phyloP scores from a whole-genome alignment of 208 protist species.

The Leishmania major region DNA sequence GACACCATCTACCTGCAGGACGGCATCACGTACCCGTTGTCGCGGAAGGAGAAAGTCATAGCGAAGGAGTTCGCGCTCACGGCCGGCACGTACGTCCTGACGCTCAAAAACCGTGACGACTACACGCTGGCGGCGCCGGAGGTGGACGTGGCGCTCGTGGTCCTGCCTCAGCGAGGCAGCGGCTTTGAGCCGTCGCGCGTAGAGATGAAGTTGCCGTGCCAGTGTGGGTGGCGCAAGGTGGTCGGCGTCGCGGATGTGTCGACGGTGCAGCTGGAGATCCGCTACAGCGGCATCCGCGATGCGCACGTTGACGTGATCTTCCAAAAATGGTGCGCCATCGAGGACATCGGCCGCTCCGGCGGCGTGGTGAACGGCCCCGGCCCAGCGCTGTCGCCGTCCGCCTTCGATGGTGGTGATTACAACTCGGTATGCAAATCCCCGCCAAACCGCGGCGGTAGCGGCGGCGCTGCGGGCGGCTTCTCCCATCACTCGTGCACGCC shows the following conservation, averaged over 20 bases:
- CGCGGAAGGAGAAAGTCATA: conserved; percentile 49
- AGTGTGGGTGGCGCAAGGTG: conserved; percentile 65
- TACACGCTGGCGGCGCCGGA: conserved; percentile 72
- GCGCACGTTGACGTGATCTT: conserved; percentile 74
- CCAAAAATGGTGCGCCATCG: conserved; percentile 43
- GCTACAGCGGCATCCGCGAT: conserved; percentile 62
- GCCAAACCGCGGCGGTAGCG: conserved; percentile 3
- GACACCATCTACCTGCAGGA: conserved; percentile 57
- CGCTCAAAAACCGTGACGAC: conserved; percentile 74
- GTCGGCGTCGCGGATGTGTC: conserved; percentile 52
- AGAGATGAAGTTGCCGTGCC: conserved; percentile 49
- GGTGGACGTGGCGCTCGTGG: conserved; percentile 43
- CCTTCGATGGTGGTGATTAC: conserved; percentile 22
- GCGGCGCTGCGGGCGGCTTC: background rate
- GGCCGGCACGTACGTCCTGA: conserved; percentile 74
- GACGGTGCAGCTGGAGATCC: conserved; percentile 47
- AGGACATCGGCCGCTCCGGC: conserved; percentile 12
- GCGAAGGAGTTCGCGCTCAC: conserved; percentile 43
- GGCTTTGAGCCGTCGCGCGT: conserved; percentile 35
- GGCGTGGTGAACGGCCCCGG: background rate
- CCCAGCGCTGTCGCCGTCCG: conserved; percentile 23
- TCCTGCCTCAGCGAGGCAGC: conserved; percentile 40
- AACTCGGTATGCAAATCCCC: conserved; percentile 2
- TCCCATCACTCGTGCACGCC: conserved; percentile 2
- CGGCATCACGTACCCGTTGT: conserved; percentile 45